Conservation (phyloP, 78 protist genomes). For the Polysphondylium violaceum region DNA sequence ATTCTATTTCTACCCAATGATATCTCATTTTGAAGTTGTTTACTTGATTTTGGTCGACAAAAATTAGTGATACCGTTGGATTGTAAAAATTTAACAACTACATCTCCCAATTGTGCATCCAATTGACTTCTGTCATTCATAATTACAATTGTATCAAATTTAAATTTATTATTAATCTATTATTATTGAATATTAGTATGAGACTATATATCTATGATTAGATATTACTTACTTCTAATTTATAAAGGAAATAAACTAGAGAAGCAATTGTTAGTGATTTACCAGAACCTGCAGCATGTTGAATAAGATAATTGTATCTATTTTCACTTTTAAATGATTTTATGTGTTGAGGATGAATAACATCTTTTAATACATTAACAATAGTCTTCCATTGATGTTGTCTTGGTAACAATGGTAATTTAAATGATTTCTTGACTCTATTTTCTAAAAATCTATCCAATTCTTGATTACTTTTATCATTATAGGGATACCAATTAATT, state of each 20-base stretch:
- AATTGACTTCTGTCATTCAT: constrained; percentile 82
- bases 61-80: constrained; percentile 29
- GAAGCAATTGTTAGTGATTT: constrained; percentile 62
- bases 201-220: background rate
- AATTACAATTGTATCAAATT: constrained; percentile 79
- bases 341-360: constrained; percentile 25
- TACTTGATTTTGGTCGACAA: constrained; percentile 60
- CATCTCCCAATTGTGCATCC: constrained; percentile 79
- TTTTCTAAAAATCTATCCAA: constrained; percentile 33
- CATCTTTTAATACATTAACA: constrained; percentile 37
- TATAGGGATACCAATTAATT: background rate
- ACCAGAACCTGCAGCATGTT: constrained; percentile 83
- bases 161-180: constrained; percentile 34
- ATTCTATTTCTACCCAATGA: constrained; percentile 45
- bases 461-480: background rate
- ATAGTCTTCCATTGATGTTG: constrained; percentile 75
- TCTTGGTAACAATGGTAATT: constrained; percentile 26
- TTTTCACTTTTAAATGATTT: constrained; percentile 46
- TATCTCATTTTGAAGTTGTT: constrained; percentile 43
- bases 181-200: too few species aligned
- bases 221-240: constrained; percentile 27
- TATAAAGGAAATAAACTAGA: constrained; percentile 26
- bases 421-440: constrained; percentile 32
- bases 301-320: constrained; percentile 69
- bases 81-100: constrained; percentile 29